Conservation (phyloP, 1,139 yeast species). For the Geotrichum candidum region DNA sequence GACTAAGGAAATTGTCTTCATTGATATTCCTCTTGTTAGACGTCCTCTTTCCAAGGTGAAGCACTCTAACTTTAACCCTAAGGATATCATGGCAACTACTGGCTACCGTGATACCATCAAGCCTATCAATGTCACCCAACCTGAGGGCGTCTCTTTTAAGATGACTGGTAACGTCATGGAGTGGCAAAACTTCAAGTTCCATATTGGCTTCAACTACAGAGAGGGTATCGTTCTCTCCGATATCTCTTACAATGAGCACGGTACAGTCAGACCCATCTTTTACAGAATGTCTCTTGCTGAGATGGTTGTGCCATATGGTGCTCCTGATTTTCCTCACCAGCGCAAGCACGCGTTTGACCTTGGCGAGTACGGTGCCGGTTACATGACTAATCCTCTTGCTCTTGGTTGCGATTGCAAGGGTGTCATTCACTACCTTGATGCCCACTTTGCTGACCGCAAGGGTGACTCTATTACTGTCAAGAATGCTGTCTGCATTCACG, state of each 20-base stretch:
- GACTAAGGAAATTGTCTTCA: slow-evolving; percentile 57
- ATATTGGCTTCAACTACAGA: slow-evolving; percentile 77
- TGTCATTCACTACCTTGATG: slow-evolving; percentile 74
- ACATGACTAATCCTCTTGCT: slow-evolving; percentile 71
- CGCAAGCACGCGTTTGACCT: slow-evolving; percentile 81
- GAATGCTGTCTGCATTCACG: slow-evolving; percentile 78
- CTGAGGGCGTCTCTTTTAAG: slow-evolving; percentile 73
- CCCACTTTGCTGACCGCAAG: slow-evolving; percentile 56
- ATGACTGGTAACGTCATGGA: slow-evolving; percentile 62
- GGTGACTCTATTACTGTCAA: slow-evolving; percentile 68
- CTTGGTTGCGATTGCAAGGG: slow-evolving; percentile 84
- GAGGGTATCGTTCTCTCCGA: slow-evolving; percentile 79
- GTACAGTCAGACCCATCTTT: slow-evolving; percentile 62
- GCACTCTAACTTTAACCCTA: slow-evolving; percentile 65
- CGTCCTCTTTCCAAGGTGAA: slow-evolving; percentile 62
- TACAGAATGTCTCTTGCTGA: slow-evolving; percentile 73
- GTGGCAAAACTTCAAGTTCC: slow-evolving; percentile 74
- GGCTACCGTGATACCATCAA: slow-evolving; percentile 55
- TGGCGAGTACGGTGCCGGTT: slow-evolving; percentile 85
- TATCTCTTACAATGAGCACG: slow-evolving; percentile 66
- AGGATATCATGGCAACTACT: slow-evolving; percentile 52
- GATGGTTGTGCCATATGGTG: slow-evolving; percentile 82
- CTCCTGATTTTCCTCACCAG: slow-evolving; percentile 73
- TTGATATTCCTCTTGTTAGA: slow-evolving; percentile 71
- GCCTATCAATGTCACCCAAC: slow-evolving; percentile 67